Evolutionary conservation across 225 moss, liverwort and hornwort genomes (phyloP).

Genomic region (Polytrichum commune): DNA sequence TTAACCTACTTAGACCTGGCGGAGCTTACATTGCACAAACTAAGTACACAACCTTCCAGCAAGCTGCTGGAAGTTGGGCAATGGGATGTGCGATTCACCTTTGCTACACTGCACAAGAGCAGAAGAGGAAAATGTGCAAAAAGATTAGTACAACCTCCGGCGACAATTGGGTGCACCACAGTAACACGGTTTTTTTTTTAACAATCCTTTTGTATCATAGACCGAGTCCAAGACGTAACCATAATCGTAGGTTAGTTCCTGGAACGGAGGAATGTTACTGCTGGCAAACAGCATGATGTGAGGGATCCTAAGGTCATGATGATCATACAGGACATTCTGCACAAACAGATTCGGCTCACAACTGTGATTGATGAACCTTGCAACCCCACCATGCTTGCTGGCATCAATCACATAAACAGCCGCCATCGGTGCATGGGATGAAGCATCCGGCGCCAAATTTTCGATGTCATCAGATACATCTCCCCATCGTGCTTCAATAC

Average conservation of each 20-base stretch:
- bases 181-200: conserved; percentile 56
- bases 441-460: not conserved
- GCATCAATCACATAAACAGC: conserved; percentile 71
- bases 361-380: conserved; percentile 93
- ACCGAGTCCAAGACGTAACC: conserved; percentile 61
- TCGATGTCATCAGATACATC: conserved; percentile 21
- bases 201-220: conserved; percentile 38
- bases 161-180: conserved; percentile 60
- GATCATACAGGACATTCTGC: conserved; percentile 90
- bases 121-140: too few relatives aligned
- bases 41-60: too few relatives aligned
- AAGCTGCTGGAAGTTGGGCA: too few relatives aligned
- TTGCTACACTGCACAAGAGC: too few relatives aligned
- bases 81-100: too few relatives aligned
- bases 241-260: conserved; percentile 93
- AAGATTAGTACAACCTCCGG: conserved; percentile 57
- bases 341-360: conserved; percentile 91
- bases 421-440: conserved; percentile 15
- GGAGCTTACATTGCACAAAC: too few relatives aligned
- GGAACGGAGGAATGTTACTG: conserved; percentile 66
- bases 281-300: conserved; percentile 90
- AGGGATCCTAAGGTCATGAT: conserved; percentile 70
- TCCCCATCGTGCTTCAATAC: conserved; percentile 57
- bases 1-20: too few relatives aligned
- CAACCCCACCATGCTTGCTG: conserved; percentile 69